Evolutionary conservation across 2,329 filamentous ascomycete species (phyloP).

Genomic region (Fusarium proliferatum): DNA sequence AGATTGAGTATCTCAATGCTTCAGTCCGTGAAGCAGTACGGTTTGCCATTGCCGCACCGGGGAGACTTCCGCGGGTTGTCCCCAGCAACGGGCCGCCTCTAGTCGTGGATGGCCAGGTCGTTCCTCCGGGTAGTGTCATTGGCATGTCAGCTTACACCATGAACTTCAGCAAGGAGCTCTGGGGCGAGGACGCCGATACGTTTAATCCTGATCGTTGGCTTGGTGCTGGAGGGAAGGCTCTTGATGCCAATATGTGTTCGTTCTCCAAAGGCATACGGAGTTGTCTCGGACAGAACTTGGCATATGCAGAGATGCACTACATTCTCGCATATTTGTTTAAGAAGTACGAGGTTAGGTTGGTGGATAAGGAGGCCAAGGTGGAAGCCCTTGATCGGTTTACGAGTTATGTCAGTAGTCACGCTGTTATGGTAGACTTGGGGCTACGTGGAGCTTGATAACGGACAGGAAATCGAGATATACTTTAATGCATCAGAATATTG

Average conservation of each 20-base stretch:
- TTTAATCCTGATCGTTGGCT: not conserved
- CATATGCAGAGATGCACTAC: not conserved
- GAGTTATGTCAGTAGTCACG: not conserved
- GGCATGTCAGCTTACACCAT: not conserved
- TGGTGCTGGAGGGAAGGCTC: not conserved
- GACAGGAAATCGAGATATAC: no score
- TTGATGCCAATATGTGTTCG: not conserved
- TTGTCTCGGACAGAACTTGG: not conserved
- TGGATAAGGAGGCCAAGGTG: not conserved
- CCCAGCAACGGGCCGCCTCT: not conserved
- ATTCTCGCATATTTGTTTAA: not conserved
- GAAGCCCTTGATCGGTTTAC: not conserved
- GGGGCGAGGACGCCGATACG: not conserved
- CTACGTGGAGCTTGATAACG: no score
- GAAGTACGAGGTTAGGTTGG: not conserved
- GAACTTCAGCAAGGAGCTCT: not conserved
- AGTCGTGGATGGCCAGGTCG: not conserved
- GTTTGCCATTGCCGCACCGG: not conserved
- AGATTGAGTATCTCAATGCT: not conserved
- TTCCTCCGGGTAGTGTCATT: not conserved
- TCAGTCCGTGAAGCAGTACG: not conserved
- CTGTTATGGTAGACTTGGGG: not conserved
- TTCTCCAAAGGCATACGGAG: not conserved
- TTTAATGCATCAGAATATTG: no score
- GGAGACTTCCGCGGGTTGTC: not conserved